Conservation (phyloP, 108 stramenopile species). For the Nitzschia sp. region DNA sequence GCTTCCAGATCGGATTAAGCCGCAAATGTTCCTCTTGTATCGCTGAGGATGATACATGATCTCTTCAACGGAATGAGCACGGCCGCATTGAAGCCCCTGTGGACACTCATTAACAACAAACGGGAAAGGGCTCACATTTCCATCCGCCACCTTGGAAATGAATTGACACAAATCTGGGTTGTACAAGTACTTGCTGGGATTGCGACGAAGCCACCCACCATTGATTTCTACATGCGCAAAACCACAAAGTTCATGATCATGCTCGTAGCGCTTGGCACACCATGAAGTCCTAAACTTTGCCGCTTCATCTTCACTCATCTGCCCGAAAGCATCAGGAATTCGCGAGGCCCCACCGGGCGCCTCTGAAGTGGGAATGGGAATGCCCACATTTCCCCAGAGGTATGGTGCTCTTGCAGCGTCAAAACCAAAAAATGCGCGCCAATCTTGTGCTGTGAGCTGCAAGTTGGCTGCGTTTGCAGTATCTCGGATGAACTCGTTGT, state of each 20-base stretch:
- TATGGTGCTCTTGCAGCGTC: constrained; percentile 35
- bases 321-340: constrained; percentile 44
- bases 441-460: constrained; percentile 73
- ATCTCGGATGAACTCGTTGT: constrained; percentile 88
- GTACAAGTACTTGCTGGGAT: constrained; percentile 58
- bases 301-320: constrained; percentile 62
- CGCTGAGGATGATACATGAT: constrained; percentile 70
- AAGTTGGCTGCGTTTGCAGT: constrained; percentile 74
- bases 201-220: constrained; percentile 81
- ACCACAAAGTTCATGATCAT: constrained; percentile 76
- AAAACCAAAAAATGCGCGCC: constrained; percentile 73
- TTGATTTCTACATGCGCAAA: constrained; percentile 82
- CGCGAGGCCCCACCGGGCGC: constrained; percentile 22
- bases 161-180: constrained; percentile 61
- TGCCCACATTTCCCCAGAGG: constrained; percentile 44
- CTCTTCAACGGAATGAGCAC: constrained; percentile 82
- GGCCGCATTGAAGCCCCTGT: constrained; percentile 52
- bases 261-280: constrained; percentile 88
- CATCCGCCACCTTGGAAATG: constrained; percentile 36
- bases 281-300: constrained; percentile 75
- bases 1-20: constrained; percentile 22
- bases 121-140: constrained; percentile 44
- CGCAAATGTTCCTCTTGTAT: constrained; percentile 68
- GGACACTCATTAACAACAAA: constrained; percentile 67
- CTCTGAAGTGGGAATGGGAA: constrained; percentile 27